Evolutionary conservation across 2,329 filamentous ascomycete genomes (phyloP).

Genomic region (Aureobasidium sp.): DNA sequence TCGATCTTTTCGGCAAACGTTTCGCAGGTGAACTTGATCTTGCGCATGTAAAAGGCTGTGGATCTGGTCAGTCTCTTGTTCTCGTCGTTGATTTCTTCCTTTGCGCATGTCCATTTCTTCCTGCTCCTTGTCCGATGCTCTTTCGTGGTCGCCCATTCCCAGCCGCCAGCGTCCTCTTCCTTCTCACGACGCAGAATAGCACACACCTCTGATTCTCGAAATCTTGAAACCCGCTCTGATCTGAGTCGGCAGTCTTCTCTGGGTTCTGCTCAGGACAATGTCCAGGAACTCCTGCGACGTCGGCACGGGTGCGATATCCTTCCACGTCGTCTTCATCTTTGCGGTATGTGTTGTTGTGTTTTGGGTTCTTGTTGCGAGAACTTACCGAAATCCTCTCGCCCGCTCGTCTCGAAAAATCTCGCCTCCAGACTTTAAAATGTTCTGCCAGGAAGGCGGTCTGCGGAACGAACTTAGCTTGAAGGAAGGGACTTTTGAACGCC

Average conservation of each 20-base stretch:
- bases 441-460: conserved; percentile 9
- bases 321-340: conserved; percentile 52
- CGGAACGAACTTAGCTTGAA: neutral
- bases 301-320: conserved; percentile 48
- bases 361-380: conserved; percentile 1
- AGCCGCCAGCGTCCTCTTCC: neutral
- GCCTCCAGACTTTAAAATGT: conserved; percentile 3
- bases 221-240: conserved; percentile 96
- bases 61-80: conserved; percentile 15
- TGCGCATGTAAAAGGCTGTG: conserved; percentile 83
- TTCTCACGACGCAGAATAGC: conserved; percentile 9
- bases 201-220: conserved; percentile 64
- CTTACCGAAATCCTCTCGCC: neutral
- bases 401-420: neutral
- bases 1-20: conserved; percentile 92
- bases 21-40: conserved; percentile 97
- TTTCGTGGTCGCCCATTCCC: neutral
- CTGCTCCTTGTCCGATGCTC: neutral
- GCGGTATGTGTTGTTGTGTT: conserved; percentile 14
- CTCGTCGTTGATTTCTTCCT: neutral
- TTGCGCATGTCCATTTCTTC: neutral
- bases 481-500: neutral
- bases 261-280: conserved; percentile 88
- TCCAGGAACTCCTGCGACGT: conserved; percentile 94
- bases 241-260: conserved; percentile 87